Base-by-base conservation (phyloP, 768 basidiomycete species). In the Pleurotus pulmonarius region DNA sequence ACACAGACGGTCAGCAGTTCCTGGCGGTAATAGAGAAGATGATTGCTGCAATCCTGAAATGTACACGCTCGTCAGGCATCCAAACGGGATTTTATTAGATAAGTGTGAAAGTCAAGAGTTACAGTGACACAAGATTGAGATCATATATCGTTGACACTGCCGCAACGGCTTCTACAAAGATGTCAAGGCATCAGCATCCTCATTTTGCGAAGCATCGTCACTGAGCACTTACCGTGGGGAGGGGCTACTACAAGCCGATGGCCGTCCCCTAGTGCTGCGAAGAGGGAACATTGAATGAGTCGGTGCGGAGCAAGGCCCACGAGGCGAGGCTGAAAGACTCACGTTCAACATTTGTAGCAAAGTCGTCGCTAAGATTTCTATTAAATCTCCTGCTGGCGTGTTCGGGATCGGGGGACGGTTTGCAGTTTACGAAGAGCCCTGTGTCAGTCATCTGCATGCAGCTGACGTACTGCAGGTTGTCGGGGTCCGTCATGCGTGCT, bases 371-470 rank as follows among this genome's bases (percentile, higher is more conserved):
- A 11, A 34, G 29, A 34, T 34, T 34, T 3, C 2, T 34, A 34
- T 34, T 34, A 9, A 34, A 34, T 34, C 3, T 12, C 29, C 2
- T 34, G 29, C 29, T 34, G 9, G 29, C 41, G 41, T 44, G 41
- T 5, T 40, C 38, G 15, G 37, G 51, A 39, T 39, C 51, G 22
- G 12, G 18, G 12, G 51, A 53, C 12, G 39, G 51, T 15, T 16
- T 39, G 22, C 77, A 81, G 55, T 78, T 83, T 37, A 83, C 60
- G 58, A 73, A 85, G 11, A 85, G 58, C 0, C 77, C 78, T 0
- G 80, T 79, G 24, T 80, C 75, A 0, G 80, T 79, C 69, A 83
- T 74, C 63, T 84, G 82, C 18, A 85, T 71, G 61, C 82, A 85
- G 22, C 74, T 74, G n/a, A 83, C 63, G 55, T 57, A 59, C 15